Evolutionary conservation across 2,329 filamentous ascomycete genomes (phyloP), one percentile per base, ranked within the genome.

Genomic region (Lachnellula occidentalis): DNA sequence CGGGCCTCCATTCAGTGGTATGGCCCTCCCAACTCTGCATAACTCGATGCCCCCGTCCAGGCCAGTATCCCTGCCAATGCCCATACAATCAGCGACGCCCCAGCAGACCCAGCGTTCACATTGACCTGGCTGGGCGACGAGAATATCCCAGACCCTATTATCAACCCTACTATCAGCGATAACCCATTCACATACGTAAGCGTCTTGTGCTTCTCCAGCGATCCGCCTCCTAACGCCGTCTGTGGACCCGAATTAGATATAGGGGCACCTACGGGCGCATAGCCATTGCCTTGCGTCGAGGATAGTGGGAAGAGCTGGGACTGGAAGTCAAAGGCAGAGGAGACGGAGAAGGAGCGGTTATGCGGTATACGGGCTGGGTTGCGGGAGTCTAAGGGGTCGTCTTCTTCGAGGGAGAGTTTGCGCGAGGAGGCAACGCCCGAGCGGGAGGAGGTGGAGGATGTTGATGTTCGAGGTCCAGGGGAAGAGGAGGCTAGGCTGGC

Each of bases 71-170:
- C 92, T 2, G 92, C 92, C 42, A 97, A 83, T 1, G 84, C 78
- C 92, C 92, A 99, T 4, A 96, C 85, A n/a, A 96, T 79, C 49
- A 99, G 75, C 1, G 92, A 86, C 15, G 92, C 92, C 48, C 92
- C 94, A 0, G 92, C 90, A 27, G 92, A 96, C 9, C 92, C 94
- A 36, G 90, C 90, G 69, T 95, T 95, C 53, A 82, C 81, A 72
- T 94, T 96, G 65, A 99, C 92, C 69, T 95, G 90, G 53, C 90
- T 91, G 0, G 92, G 92, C 21, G 90, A 95, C 3, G 90, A 95
- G 73, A 97, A 99, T 66, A 99, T 96, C 14, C 92, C 94, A 22
- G 90, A 95, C 3, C 94, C 94, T 67, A 99, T 97, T 63, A 97
- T 95, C 60, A 99, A 74, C 1, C 94, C 92, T 48, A 97, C 82